Base-by-base conservation (phyloP, 257 asterid genomes). In the Solanum chilense region DNA sequence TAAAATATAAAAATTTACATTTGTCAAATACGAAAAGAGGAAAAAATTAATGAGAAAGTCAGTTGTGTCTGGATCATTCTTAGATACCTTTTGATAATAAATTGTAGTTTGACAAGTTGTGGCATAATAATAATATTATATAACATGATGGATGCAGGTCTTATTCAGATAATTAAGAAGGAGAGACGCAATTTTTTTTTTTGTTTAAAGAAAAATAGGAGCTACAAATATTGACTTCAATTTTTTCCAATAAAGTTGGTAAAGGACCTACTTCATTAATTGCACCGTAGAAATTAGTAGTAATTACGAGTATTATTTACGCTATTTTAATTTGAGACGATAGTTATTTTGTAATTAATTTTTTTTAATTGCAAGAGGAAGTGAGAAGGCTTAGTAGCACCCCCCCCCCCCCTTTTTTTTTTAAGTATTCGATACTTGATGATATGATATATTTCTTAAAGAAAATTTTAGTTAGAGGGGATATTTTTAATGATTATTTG, bases 191-290 rank as follows among this genome's bases (percentile, higher is more conserved):
- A 25, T 25, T 25, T 35, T 5, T 5, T 35, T 37, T 37, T 37
- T 64, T 25, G 71, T 5, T 16, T 27, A 45, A 15, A 15, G 25
- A 39, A 11, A 76, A 78, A 45, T 78, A 27, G n/a, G 33, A 41
- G 37, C 62, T 60, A 47, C 1, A 3, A 73, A 77, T 15, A 25
- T 14, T 25, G 84, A 77, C 64, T 44, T 27, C 62, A 42, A 7
- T 45, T 35, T 74, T 64, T 74, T 88, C 88, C 87, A 71, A 41
- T 44, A 56, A 41, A 39, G 85, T 86, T 88, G 88, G 15, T 75
- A 10, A 49, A 18, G 83, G 86, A 12, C 82, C 81, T 64, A 45
- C 29, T 49, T 27, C 69, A 75, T 87, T 89, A 78, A 89, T 87
- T 89, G 83, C 86, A 78, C 78, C 81, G 42, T 58, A 84, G 74